Evolutionary conservation across 2,329 filamentous ascomycete species (phyloP).

Genomic region (Alternaria arbusti): DNA sequence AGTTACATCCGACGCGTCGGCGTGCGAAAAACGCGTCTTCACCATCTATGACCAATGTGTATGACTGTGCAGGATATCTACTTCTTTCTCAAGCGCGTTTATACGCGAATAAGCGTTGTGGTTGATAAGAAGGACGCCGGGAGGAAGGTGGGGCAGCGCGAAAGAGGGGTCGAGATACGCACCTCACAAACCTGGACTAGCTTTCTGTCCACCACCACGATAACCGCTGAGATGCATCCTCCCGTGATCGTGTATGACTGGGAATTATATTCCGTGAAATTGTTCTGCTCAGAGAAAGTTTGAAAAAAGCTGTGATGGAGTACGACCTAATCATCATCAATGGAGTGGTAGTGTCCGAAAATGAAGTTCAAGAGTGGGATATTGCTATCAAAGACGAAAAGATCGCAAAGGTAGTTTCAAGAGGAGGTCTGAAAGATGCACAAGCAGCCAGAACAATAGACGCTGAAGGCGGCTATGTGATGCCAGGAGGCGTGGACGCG

Average conservation of each 20-base stretch:
- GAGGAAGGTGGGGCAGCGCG: conserved; percentile 16
- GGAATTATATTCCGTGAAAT: neutral
- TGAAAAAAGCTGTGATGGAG: conserved; percentile 16
- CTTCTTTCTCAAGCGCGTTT: neutral
- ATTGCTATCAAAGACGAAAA: conserved; percentile 54
- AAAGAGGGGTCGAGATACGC: conserved; percentile 36
- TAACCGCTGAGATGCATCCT: conserved; percentile 4
- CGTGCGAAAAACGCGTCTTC: conserved; percentile 12
- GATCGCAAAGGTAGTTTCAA: conserved; percentile 44
- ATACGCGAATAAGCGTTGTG: conserved; percentile 5
- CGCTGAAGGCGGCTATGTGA: conserved; percentile 56
- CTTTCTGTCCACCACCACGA: conserved; percentile 9
- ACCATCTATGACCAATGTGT: conserved; percentile 12
- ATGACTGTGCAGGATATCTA: conserved; percentile 19
- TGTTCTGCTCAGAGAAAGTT: neutral
- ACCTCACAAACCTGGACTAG: conserved; percentile 25
- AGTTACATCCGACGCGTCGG: conserved; percentile 2
- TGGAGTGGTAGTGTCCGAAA: conserved; percentile 52
- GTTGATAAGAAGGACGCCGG: conserved; percentile 27
- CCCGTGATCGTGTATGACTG: neutral
- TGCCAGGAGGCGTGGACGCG: conserved; percentile 54
- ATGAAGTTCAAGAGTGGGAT: conserved; percentile 48
- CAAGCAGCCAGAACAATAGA: conserved; percentile 47
- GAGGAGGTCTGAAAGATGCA: conserved; percentile 38
- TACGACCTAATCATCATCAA: conserved; percentile 53